Percentiles rank a stretch among this genome's conserved stretches.
Evolutionary conservation across 768 basidiomycete species (phyloP).

Genomic region (Candolleomyces efflorescens): DNA sequence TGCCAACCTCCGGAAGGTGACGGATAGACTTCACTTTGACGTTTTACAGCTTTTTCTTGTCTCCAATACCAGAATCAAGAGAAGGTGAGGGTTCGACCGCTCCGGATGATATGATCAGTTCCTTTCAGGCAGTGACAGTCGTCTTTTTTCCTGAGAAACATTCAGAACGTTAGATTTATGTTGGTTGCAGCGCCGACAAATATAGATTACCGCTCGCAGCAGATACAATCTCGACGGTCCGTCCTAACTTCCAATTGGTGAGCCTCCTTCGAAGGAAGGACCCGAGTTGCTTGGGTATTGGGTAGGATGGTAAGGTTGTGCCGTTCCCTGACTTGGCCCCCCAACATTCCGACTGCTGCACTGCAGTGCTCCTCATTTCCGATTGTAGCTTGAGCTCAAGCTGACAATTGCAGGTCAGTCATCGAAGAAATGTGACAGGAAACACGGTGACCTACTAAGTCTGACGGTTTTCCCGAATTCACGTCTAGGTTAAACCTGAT

Average conservation of each 20-base stretch:
- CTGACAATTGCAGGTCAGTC: too few species aligned
- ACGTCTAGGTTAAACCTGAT: neutral
- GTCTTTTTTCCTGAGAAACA: neutral
- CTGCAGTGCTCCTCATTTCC: too few species aligned
- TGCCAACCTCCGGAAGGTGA: constrained; percentile 23
- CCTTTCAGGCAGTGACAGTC: constrained; percentile 36
- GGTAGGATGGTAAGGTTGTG: too few species aligned
- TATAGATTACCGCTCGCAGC: neutral
- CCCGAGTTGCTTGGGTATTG: constrained; percentile 20
- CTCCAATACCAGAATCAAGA: constrained; percentile 29
- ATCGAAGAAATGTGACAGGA: too few species aligned
- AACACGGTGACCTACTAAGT: neutral
- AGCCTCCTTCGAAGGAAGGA: constrained; percentile 5
- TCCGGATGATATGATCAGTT: constrained; percentile 41
- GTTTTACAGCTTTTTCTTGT: constrained; percentile 10
- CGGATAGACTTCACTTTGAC: constrained; percentile 18
- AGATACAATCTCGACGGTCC: neutral
- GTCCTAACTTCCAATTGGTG: neutral
- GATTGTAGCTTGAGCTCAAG: too few species aligned
- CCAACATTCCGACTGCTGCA: too few species aligned
- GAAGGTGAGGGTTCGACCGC: constrained; percentile 26
- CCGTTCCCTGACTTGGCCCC: too few species aligned
- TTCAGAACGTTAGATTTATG: neutral
- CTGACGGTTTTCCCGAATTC: neutral
- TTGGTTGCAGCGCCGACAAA: neutral